Percentiles rank a stretch among this genome's conserved stretches.
Conservation (phyloP, 352 stramenopile genomes). For the Globisporangium radiosum region DNA sequence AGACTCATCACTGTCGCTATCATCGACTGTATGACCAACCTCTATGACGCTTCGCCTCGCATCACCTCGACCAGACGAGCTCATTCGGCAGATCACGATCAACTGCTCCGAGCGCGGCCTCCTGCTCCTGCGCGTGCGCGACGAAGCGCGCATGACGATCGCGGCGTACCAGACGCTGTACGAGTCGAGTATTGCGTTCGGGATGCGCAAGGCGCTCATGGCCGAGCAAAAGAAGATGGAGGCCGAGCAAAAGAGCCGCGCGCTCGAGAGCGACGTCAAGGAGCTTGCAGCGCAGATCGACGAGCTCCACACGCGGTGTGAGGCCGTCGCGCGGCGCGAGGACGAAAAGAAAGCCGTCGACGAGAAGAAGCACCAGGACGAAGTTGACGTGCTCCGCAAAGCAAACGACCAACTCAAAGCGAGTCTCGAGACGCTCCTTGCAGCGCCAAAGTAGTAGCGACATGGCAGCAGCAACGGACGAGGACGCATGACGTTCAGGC, state of each 20-base stretch:
- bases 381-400: conserved; percentile 81
- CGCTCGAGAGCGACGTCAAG: conserved; percentile 69
- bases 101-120: conserved; percentile 89
- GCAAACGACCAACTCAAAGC: conserved; percentile 88
- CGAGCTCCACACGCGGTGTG: conserved; percentile 54
- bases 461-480: no score
- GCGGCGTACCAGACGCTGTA: conserved; percentile 91
- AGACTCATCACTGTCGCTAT: no score
- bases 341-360: conserved; percentile 63
- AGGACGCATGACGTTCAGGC: no score
- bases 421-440: conserved; percentile 83
- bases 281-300: conserved; percentile 80
- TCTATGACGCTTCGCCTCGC: no score
- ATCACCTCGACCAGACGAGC: conserved; percentile 50
- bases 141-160: conserved; percentile 91
- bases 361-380: conserved; percentile 83
- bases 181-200: conserved; percentile 89
- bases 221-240: conserved; percentile 90
- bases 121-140: conserved; percentile 83
- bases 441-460: conserved; percentile 40
- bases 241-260: conserved; percentile 72
- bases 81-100: conserved; percentile 92
- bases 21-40: no score
- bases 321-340: conserved; percentile 52
- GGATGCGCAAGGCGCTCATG: conserved; percentile 92